Percentiles rank a stretch among this genome's conserved stretches.
Evolutionary conservation across 257 asterid species (phyloP).

Genomic region (Penstemon barbatus): DNA sequence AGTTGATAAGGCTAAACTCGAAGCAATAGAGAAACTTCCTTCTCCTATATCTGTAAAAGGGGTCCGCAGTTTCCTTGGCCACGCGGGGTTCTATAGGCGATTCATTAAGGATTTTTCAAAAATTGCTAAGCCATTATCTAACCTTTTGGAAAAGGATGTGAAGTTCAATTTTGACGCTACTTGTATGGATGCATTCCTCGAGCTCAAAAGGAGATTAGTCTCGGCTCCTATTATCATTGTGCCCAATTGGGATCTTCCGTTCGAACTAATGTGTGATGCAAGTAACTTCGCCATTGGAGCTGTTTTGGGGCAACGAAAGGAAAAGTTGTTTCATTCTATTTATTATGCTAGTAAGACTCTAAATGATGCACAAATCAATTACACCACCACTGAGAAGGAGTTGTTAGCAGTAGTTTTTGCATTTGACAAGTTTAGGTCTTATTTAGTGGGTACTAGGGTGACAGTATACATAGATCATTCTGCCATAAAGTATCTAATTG

Average conservation of each 20-base stretch:
- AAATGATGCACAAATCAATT: neutral
- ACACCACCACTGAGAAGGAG: neutral
- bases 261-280: neutral
- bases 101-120: conserved; percentile 4
- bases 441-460: too few relatives aligned
- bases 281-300: neutral
- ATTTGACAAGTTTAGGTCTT: too few relatives aligned
- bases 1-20: neutral
- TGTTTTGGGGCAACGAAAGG: neutral
- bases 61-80: neutral
- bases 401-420: too few relatives aligned
- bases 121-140: neutral
- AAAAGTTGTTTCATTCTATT: neutral
- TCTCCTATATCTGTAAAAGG: neutral
- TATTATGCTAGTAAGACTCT: neutral
- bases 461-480: too few relatives aligned
- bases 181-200: neutral
- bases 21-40: neutral
- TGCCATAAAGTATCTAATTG: too few relatives aligned
- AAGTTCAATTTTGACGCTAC: neutral
- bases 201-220: too few relatives aligned
- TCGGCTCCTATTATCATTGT: neutral
- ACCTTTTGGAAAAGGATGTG: neutral
- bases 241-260: neutral
- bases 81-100: neutral